phyloP scores from a whole-genome alignment of 192 early-diverging fungal species.

The Kickxella alabastrina region DNA sequence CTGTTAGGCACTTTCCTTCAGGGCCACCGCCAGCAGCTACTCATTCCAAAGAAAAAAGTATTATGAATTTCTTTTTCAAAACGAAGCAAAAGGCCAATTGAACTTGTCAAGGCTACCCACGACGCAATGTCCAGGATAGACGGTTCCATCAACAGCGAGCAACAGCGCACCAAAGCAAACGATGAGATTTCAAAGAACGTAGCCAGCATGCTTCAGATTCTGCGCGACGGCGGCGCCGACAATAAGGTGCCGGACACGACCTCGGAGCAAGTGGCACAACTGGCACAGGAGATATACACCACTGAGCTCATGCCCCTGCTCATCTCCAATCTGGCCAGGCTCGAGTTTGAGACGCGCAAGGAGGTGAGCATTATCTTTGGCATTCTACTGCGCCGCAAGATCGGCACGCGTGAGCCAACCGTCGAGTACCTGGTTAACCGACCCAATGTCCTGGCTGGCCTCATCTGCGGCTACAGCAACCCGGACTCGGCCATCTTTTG shows the following conservation, averaged over 20 bases:
- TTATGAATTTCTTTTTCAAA: conserved; percentile 79
- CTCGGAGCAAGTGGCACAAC: conserved; percentile 88
- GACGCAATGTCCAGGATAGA: conserved; percentile 75
- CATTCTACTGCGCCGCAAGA: conserved; percentile 89
- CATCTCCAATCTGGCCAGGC: conserved; percentile 81
- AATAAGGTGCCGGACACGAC: conserved; percentile 46
- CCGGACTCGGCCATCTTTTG: conserved; percentile 96
- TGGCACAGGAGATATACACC: conserved; percentile 94
- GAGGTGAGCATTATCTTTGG: conserved; percentile 98
- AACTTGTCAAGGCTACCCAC: conserved; percentile 82
- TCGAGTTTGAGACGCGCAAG: conserved; percentile 93
- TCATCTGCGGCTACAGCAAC: conserved; percentile 91
- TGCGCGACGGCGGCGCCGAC: conserved; percentile 91
- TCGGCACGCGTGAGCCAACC: conserved; percentile 92
- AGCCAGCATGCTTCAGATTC: conserved; percentile 84
- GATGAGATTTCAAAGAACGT: conserved; percentile 98
- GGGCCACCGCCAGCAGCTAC: no score
- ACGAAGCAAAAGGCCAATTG: conserved; percentile 80
- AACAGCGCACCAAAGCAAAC: conserved; percentile 71
- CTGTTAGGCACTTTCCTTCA: no score
- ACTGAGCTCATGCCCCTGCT: conserved; percentile 85
- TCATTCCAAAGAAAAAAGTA: no score
- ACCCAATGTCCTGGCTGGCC: conserved; percentile 75
- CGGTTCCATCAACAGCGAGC: conserved; percentile 49
- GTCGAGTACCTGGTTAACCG: conserved; percentile 89